Conservation (phyloP, 306 rosid genomes). For the Datisca glomerata region DNA sequence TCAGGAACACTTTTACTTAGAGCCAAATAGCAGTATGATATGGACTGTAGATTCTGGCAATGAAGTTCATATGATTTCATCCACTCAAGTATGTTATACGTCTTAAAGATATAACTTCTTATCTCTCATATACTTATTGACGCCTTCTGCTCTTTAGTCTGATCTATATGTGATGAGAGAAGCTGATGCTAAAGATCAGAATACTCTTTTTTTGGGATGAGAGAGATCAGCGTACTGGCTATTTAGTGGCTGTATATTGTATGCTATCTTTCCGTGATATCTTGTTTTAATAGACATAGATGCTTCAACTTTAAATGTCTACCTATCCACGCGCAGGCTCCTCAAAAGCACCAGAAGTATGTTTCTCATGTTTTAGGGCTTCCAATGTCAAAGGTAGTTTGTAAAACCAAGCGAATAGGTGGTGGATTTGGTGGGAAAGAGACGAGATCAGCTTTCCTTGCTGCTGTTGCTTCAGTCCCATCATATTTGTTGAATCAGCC, state of each 20-base stretch:
- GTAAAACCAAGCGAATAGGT: constrained; percentile 92
- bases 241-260: too few species aligned
- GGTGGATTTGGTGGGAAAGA: constrained; percentile 99
- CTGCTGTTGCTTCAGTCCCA: constrained; percentile 88
- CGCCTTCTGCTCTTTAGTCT: too few species aligned
- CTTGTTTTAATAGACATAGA: background rate
- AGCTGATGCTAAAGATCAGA: too few species aligned
- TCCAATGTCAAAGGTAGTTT: constrained; percentile 90
- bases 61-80: constrained; percentile 94
- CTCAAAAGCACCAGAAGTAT: constrained; percentile 91
- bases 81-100: constrained; percentile 84
- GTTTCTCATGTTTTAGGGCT: constrained; percentile 80
- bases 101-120: too few species aligned
- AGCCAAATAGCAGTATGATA: constrained; percentile 65
- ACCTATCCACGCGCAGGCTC: constrained; percentile 46
- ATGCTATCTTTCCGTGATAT: background rate
- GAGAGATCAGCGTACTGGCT: too few species aligned
- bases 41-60: constrained; percentile 91
- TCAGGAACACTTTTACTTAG: constrained; percentile 96
- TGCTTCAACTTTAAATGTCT: background rate
- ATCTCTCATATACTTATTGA: too few species aligned
- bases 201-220: too few species aligned
- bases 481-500: constrained; percentile 72
- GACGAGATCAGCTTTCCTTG: constrained; percentile 72
- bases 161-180: too few species aligned